phyloP scores from a whole-genome alignment of 371 early-diverging fungal genomes.

The Lichtheimia ramosa region DNA sequence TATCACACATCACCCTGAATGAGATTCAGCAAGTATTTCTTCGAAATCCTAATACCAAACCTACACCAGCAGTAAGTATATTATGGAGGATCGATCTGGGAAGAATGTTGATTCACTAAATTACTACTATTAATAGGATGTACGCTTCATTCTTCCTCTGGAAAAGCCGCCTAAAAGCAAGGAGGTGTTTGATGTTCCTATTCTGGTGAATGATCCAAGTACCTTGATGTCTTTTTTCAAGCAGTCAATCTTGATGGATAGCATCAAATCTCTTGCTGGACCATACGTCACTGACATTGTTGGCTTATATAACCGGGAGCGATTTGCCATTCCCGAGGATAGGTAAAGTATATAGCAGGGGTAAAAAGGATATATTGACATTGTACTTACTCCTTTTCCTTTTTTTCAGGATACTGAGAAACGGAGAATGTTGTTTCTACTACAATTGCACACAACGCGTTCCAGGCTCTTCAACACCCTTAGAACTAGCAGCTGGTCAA shows the following conservation, averaged over 20 bases:
- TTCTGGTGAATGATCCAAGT: slow-evolving; percentile 55
- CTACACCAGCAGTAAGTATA: slow-evolving; percentile 61
- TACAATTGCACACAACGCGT: slow-evolving; percentile 49
- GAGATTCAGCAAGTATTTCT: slow-evolving; percentile 70
- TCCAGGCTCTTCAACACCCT: slow-evolving; percentile 31
- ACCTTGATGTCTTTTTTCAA: slow-evolving; percentile 64
- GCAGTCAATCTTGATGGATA: slow-evolving; percentile 61
- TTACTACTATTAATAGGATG: slow-evolving; percentile 45
- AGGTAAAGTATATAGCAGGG: not conserved
- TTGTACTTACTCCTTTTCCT: no score
- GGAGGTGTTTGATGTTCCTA: slow-evolving; percentile 55
- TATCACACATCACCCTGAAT: slow-evolving; percentile 62
- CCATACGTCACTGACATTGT: slow-evolving; percentile 58
- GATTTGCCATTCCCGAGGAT: not conserved
- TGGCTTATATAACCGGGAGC: slow-evolving; percentile 1
- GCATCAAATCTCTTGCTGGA: slow-evolving; percentile 51
- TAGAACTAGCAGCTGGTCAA: slow-evolving; percentile 55
- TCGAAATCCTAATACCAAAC: slow-evolving; percentile 64
- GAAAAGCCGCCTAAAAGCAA: slow-evolving; percentile 36
- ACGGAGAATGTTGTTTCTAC: slow-evolving; percentile 36
- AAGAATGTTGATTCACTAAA: not conserved
- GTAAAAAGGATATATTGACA: no score
- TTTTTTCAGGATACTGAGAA: not conserved
- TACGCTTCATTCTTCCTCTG: slow-evolving; percentile 65
- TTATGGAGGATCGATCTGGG: not conserved